Base-by-base conservation (phyloP, 352 stramenopile species). In the Phytophthora cajani region DNA sequence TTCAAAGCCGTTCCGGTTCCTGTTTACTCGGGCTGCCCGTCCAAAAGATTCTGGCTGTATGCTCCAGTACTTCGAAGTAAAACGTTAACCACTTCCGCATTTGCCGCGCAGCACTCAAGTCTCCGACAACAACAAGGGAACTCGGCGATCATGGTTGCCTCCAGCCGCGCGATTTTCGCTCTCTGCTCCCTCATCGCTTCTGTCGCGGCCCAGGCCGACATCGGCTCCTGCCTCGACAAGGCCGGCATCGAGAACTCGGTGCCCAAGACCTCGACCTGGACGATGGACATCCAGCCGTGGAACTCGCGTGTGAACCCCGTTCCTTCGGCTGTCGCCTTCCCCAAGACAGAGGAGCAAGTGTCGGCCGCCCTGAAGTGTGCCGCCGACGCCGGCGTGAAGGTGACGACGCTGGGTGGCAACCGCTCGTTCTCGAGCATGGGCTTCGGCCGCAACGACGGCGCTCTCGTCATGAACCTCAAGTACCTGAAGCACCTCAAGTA, bases 211-310 rank as follows among this genome's bases (percentile, higher is more conserved):
- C 44, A 8, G 12, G 44, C 5, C 23, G 44, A 50, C 44, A 9
- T 50, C 17, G 44, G 44, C 17, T 8, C 44, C 17, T 50, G 44
- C 17, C 44, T 50, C 17, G 9, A 25, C 17, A 50, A 50, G 44
- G 44, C 44, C 17, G 44, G 44, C 44, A 50, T 50, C 9, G n/a
- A 50, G 44, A 50, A 50, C n/a, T 50, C 44, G n/a, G 44, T 50
- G 17, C 44, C 44, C 44, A 50, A 19, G 16, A 50, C 44, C 5
- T 21, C 44, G 44, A 50, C 44, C 5, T 50, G 44, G 44, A 23
- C 44, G 44, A 23, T 50, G 16, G 44, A 50, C 44, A 50, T 23
- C n/a, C 17, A 50, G 44, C 17, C 44, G 5, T 50, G 44, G 44
- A 50, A 25, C 44, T 50, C 44, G n/a, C 44, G 44, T 19, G 44